Percentiles rank a stretch among this genome's conserved stretches.
These are phyloP conservation scores for Gentiana straminea DNA, from an alignment of 257 asterid species.

Conservation along the genomic window DNA sequence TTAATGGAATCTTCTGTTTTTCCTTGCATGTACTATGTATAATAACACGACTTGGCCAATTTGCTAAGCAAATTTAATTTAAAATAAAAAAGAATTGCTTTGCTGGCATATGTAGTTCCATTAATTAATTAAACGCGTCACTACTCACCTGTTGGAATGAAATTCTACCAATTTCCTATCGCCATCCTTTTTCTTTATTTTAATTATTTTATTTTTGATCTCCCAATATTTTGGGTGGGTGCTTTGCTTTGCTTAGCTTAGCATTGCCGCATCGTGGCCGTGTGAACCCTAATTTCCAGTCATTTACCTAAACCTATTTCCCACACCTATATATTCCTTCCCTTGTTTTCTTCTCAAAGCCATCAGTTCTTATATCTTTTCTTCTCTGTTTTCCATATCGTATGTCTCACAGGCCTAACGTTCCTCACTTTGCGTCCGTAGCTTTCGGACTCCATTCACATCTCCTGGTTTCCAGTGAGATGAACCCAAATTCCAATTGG, in stretches of 20 bases:
- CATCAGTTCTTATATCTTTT: not conserved
- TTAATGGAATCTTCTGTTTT: no score
- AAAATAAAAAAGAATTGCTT: no score
- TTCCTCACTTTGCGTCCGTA: conserved; percentile 68
- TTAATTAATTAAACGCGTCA: not conserved
- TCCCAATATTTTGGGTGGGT: no score
- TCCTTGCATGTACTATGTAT: not conserved
- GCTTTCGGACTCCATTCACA: conserved; percentile 77
- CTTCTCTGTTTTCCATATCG: conserved; percentile 10
- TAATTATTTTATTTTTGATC: no score
- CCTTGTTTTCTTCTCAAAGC: conserved; percentile 5
- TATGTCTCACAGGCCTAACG: conserved; percentile 85
- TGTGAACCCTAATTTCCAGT: conserved; percentile 2
- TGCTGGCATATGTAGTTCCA: not conserved
- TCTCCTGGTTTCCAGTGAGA: conserved; percentile 98
- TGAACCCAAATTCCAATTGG: conserved; percentile 62
- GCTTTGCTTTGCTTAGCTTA: no score
- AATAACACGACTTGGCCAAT: not conserved
- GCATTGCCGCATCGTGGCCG: not conserved
- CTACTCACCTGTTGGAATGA: no score
- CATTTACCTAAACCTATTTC: conserved; percentile 3
- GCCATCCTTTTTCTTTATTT: no score
- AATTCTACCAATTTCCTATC: not conserved
- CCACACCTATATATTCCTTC: conserved; percentile 5
- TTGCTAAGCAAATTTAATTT: not conserved